A percentile compares a stretch with the other conserved stretches of the same genome.
Evolutionary conservation across 164 flowering plant genomes (phyloP).

Genomic region (Umbellularia californica): DNA sequence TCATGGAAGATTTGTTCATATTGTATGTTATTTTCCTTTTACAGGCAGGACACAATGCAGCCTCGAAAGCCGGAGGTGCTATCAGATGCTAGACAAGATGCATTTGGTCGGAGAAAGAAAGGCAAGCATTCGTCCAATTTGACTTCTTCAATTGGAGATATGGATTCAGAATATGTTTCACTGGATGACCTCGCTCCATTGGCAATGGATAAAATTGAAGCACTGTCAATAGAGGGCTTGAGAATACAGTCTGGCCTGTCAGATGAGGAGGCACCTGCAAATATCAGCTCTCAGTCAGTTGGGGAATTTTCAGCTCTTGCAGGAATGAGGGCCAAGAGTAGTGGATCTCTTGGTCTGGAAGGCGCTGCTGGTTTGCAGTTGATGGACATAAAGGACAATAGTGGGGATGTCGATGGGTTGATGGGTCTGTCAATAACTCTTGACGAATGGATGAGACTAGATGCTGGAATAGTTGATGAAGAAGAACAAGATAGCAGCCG

Average conservation of each 20-base stretch:
- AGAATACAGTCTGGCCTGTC: constrained; percentile 92
- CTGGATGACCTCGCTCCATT: constrained; percentile 89
- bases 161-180: constrained; percentile 62
- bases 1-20: neutral
- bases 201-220: constrained; percentile 94
- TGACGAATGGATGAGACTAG: constrained; percentile 92
- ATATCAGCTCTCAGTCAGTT: constrained; percentile 50
- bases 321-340: constrained; percentile 41
- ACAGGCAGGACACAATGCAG: constrained; percentile 36
- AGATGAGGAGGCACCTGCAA: constrained; percentile 72
- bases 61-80: constrained; percentile 24
- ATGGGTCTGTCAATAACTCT: constrained; percentile 85
- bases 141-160: constrained; percentile 23
- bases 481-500: constrained; percentile 60
- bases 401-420: constrained; percentile 69
- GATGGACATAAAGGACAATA: constrained; percentile 57
- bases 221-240: constrained; percentile 87
- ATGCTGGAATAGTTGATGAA: constrained; percentile 75
- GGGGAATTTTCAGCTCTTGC: constrained; percentile 65
- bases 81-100: constrained; percentile 27
- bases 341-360: constrained; percentile 67
- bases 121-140: constrained; percentile 31
- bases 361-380: constrained; percentile 78
- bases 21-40: constrained; percentile 8
- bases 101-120: constrained; percentile 21